Conservation (phyloP, 805 yeast genomes). For the Pichia exigua region DNA sequence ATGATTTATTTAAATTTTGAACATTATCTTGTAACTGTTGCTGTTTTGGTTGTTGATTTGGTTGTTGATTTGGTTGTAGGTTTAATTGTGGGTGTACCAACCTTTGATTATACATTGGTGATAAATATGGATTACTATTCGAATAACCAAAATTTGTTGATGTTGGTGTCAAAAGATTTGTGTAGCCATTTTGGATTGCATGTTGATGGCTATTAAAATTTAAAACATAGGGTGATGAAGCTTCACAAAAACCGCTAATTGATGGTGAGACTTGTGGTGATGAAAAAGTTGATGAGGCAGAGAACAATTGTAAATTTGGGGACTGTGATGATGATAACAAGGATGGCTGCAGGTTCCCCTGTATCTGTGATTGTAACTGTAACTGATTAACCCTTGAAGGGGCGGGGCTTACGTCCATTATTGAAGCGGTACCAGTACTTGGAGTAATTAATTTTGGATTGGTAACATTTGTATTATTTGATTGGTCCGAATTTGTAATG, state of each 20-base stretch:
- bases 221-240: neutral
- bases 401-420: neutral
- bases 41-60: no score
- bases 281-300: neutral
- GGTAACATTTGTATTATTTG: neutral
- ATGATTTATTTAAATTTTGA: neutral
- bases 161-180: slow-evolving; percentile 4
- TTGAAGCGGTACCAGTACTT: neutral
- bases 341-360: slow-evolving; percentile 1
- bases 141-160: slow-evolving; percentile 1
- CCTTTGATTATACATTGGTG: slow-evolving; percentile 7
- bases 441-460: slow-evolving; percentile 3
- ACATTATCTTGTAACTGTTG: neutral
- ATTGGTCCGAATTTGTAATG: slow-evolving; percentile 15
- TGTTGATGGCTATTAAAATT: neutral
- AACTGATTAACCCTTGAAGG: neutral
- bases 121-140: neutral
- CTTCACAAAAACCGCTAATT: neutral
- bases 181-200: neutral
- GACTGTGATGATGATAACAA: neutral
- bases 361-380: neutral
- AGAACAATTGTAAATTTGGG: neutral
- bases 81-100: neutral
- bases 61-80: neutral
- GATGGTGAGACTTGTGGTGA: slow-evolving; percentile 3